Base-by-base conservation (phyloP, 192 early-diverging fungal species). In the Bifiguratus adelaidae region DNA sequence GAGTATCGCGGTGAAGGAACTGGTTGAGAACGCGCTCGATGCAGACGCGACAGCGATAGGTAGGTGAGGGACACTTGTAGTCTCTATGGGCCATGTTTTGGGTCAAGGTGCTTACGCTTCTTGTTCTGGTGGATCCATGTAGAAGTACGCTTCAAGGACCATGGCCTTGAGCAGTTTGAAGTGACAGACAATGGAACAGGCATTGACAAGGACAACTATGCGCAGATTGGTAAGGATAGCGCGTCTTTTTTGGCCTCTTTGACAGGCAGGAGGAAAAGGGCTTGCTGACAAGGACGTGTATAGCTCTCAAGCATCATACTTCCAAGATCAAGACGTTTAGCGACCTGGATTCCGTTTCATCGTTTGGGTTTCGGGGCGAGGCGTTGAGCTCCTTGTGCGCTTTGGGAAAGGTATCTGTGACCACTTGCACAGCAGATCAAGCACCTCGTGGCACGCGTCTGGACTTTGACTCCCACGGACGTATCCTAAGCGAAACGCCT, bases 361-460 rank as follows among this genome's bases (percentile, higher is more conserved):
- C 90, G 12, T 96, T 93, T 75, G 95, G 95, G 3, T 98, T 98
- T 56, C 70, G 86, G 23, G 92, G 91, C 0, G 93, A 99, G 41
- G 96, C 96, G 3, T 67, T 99, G 3, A 88, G 83, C 47, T 92
- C 93, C 0, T 57, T 99, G 0, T 92, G 91, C 44, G 81, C 86
- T 1, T 50, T 90, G n/a, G 63, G 77, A 8, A 63, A 68, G 22
- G 52, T 92, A 1, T 62, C 73, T 0, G 71, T 91, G 0, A 76
- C 74, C 4, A 91, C 89, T 2, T 71, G 72, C 4, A 86, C 87
- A 12, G 62, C 71, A 16, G 60, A 67, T 12, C 54, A 70, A 15
- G 49, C 52, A 1, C 79, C 78, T 2, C 52, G 62, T 8, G 96
- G 86, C 4, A 47, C 64, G 11, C 60, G 78, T 25, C 74, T 95